Evolutionary conservation across 2,329 filamentous ascomycete species (phyloP).

Genomic region (Graphiopsis chlorocephala): DNA sequence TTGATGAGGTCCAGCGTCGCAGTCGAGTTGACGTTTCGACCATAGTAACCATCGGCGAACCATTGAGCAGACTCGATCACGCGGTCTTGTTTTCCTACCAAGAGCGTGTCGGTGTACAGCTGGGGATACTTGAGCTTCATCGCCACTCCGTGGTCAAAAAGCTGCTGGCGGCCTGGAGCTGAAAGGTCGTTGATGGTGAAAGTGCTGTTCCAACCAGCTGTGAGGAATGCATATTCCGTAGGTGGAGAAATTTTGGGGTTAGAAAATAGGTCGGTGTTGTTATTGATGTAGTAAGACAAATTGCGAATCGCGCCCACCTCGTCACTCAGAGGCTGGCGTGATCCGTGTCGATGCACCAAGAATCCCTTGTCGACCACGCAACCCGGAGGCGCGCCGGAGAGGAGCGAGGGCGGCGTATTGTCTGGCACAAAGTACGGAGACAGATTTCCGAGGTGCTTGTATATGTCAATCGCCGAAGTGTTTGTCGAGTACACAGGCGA

Average conservation of each 20-base stretch:
- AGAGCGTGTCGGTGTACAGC: not conserved
- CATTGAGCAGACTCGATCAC: conserved; percentile 1
- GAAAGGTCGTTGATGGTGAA: conserved; percentile 1
- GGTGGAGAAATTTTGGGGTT: not conserved
- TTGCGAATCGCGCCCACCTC: not conserved
- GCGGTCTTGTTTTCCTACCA: not conserved
- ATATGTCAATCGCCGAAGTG: not conserved
- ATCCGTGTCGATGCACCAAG: not conserved
- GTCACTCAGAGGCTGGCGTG: not conserved
- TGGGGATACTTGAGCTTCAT: not conserved
- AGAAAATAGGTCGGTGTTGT: not conserved
- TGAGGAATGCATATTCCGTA: not conserved
- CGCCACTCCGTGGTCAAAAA: not conserved
- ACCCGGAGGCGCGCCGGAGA: not conserved
- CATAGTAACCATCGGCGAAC: not conserved
- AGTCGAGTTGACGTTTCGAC: not conserved
- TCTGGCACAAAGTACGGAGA: conserved; percentile 1
- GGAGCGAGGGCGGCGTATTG: not conserved
- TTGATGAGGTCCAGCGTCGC: conserved; percentile 1
- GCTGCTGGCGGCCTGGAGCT: not conserved
- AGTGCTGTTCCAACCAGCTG: conserved; percentile 2
- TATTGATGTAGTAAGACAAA: conserved; percentile 1
- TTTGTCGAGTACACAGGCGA: not conserved
- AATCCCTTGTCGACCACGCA: not conserved
- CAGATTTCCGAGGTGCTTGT: not conserved